Evolutionary conservation across 371 early-diverging fungal genomes (phyloP), one percentile per base, ranked within the genome.

Genomic region (Lichtheimia ramosa): DNA sequence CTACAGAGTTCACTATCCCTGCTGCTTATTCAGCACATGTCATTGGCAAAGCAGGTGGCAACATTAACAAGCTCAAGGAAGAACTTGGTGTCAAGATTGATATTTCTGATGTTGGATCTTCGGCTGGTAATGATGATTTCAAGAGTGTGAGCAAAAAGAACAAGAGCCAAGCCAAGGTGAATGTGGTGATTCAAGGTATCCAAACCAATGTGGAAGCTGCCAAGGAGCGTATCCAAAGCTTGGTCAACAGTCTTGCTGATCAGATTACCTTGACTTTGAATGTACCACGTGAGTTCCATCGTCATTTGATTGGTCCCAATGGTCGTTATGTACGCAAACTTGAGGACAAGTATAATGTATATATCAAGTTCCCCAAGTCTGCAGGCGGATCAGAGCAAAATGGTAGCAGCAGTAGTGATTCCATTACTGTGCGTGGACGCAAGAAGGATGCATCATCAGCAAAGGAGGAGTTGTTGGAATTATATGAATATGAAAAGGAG

Each of bases 21-120:
- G 73, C 82, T 43, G 69, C 77, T 21, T 83, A 86, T 54, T 82
- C 92, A 39, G 85, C 94, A 7, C 89, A 92, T 48, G 77, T 97
- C 39, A 92, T 96, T 67, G 98, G 98, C 49, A 93, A 92, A 71
- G 88, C 88, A 18, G 94, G 94, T 62, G 82, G 86, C 65, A 84
- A 87, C 64, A 83, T 97, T 60, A 89, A 88, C 70, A 84, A 85
- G 58, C 66, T 94, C 54, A 89, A 87, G 65, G 89, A 90, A 28
- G 84, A 86, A 59, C 83, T 89, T 66, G 89, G 86, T 60, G 91
- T 97, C 50, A 85, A 83, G 58, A 75, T 96, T 62, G 91, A 92
- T 61, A 84, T 95, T 64, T 83, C 83, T 25, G 87, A 83, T 49
- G 66, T 82, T 16, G 64, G 69, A 23, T 64, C 66, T 20, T 74